Evolutionary conservation across 305 asterid species (phyloP).

Genomic region (Fraxinus ornus): DNA sequence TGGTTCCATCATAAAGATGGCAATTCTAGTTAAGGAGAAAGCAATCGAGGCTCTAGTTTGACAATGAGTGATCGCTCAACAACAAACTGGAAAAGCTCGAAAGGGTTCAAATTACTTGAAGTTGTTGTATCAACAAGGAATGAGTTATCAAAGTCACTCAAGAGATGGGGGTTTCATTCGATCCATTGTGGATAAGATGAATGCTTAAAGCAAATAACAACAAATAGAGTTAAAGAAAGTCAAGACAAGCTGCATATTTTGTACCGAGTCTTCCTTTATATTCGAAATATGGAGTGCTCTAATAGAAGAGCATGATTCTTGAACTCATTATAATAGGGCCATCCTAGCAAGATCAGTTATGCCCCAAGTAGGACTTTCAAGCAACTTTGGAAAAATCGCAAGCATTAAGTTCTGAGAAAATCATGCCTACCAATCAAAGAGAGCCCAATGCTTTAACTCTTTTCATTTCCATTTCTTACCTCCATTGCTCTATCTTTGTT

Average conservation of each 20-base stretch:
- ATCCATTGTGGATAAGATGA: neutral
- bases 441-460: neutral
- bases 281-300: neutral
- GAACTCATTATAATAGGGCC: neutral
- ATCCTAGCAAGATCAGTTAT: neutral
- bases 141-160: neutral
- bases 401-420: neutral
- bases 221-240: neutral
- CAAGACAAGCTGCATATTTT: neutral
- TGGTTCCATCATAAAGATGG: neutral
- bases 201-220: neutral
- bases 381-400: neutral
- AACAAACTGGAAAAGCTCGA: neutral
- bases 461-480: neutral
- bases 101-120: neutral
- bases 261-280: neutral
- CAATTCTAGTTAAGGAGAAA: neutral
- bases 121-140: neutral
- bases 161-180: neutral
- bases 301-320: neutral
- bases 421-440: neutral
- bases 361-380: neutral
- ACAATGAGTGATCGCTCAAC: neutral
- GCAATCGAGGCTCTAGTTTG: neutral
- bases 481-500: neutral